Base-by-base conservation (phyloP, 164 flowering plant genomes). In the Nelumbo lutea region DNA sequence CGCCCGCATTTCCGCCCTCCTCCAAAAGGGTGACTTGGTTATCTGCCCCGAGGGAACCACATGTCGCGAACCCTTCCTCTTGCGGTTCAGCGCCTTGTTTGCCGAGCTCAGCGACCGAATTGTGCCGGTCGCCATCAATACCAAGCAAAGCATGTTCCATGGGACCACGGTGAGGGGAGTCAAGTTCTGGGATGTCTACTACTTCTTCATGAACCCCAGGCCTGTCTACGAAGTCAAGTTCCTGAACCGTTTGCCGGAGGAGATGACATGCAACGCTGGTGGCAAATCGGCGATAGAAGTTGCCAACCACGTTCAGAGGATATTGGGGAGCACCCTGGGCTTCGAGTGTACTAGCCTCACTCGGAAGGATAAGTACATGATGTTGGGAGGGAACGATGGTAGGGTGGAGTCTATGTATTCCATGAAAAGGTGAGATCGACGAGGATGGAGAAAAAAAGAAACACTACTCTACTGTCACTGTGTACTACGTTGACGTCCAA, bases 101-200 rank as follows among this genome's bases (percentile, higher is more conserved):
- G 97, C 98, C 0, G 98, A 93, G 67, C 58, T 93, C 62, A 93
- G 91, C 60, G 98, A 27, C 27, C 27, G 27, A 27, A 27, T 27
- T 27, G 27, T 27, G 27, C 27, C 27, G 27, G 27, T 27, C 27
- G 27, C 27, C 27, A 66, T 93, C n/a, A 77, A 84, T 58, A 76
- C 82, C 8, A 81, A 77, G 81, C 89, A 87, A 68, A 85, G 73
- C 72, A 86, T 91, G 96, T 93, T 93, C 60, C 73, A 85, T 46
- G 98, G 97, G 1, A 90, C 94, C 8, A 83, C 88, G 1, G 97
- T 86, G 0, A 72, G 98, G 0, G 98, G 98, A 15, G 86, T 87
- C 8, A 91, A 91, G 69, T 91, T 91, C 62, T 91, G 96, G 96
- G 97, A 91, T 66, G 76, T 90, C 0, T 90, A 91, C 59, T 91